Percentiles rank a stretch among this genome's conserved stretches.
Conservation (phyloP, 768 basidiomycete genomes). For the Botryobasidium botryosum region DNA sequence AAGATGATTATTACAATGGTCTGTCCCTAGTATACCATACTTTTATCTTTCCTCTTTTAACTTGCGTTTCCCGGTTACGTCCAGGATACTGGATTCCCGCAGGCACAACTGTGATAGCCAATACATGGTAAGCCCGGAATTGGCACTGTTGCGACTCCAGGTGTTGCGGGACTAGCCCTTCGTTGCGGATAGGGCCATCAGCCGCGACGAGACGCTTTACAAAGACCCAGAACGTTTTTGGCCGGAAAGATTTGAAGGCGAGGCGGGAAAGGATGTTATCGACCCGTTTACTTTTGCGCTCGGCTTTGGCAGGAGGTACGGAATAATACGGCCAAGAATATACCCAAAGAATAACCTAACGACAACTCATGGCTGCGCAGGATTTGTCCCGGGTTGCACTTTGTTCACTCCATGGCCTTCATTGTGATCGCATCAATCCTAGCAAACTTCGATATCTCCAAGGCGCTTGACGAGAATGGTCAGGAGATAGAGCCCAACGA, state of each 20-base stretch:
- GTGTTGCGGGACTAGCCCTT: background rate
- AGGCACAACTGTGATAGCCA: conserved; percentile 7
- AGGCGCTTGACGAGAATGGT: background rate
- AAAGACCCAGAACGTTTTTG: conserved; percentile 2
- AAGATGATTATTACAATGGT: conserved; percentile 10
- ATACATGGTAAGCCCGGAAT: conserved; percentile 7
- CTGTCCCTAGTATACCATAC: too few species aligned
- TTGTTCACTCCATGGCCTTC: background rate
- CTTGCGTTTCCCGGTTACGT: too few species aligned
- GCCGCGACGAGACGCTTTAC: background rate
- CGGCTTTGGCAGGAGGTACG: background rate
- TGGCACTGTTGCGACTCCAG: background rate
- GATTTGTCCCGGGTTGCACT: background rate
- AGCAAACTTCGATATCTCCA: background rate
- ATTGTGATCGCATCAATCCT: background rate
- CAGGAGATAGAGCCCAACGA: background rate
- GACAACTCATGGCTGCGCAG: background rate
- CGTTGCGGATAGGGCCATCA: conserved; percentile 4
- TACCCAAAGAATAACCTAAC: background rate
- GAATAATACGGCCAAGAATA: background rate
- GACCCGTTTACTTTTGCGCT: background rate
- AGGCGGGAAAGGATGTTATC: background rate
- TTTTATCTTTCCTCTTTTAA: too few species aligned
- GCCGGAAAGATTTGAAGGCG: conserved; percentile 7
- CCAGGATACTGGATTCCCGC: too few species aligned